Evolutionary conservation across 2,329 filamentous ascomycete genomes (phyloP), one percentile per base, ranked within the genome.

Genomic region (Eutypella sp.): DNA sequence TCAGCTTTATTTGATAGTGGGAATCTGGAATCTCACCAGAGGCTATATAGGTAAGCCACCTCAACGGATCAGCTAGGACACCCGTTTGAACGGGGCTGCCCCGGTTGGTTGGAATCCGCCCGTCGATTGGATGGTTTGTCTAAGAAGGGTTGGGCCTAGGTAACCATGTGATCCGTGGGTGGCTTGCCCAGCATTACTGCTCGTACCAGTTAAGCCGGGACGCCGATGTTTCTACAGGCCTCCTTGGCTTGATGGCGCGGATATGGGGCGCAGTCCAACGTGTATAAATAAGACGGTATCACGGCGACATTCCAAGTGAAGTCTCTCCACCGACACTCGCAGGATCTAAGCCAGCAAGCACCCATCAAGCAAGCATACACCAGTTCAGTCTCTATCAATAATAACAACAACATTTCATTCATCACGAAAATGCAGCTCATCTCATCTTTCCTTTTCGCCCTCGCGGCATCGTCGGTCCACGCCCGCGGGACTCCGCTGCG

Each of bases 361-460:
- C 6, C 22, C 22, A 24, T 16, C 38, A n/a, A n/a, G n/a, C n/a
- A n/a, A n/a, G n/a, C 19, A 18, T 19, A 13, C 24, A 31, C 5
- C 13, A n/a, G n/a, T n/a, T n/a, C n/a, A n/a, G n/a, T n/a, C n/a
- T n/a, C n/a, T n/a, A n/a, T n/a, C n/a, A n/a, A n/a, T n/a, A n/a
- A n/a, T n/a, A n/a, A n/a, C n/a, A n/a, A n/a, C n/a, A n/a, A n/a
- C 10, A 23, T n/a, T 42, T 27, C 4, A 34, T 4, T n/a, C n/a
- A n/a, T n/a, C n/a, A 45, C 18, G 18, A 45, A 40, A 18, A 47
- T 47, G 46, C 36, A 45, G 18, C 15, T 41, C 42, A 23, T 38
- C 23, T 6, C 20, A 7, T n/a, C 38, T 18, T 8, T 45, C 37
- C n/a, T 23, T 16, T 29, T 47, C 29, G 37, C 42, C 18, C 42